A percentile compares a stretch with the other conserved stretches of the same genome.
Evolutionary conservation across 768 basidiomycete genomes (phyloP).

Genomic region (Chalciporus piperatus): DNA sequence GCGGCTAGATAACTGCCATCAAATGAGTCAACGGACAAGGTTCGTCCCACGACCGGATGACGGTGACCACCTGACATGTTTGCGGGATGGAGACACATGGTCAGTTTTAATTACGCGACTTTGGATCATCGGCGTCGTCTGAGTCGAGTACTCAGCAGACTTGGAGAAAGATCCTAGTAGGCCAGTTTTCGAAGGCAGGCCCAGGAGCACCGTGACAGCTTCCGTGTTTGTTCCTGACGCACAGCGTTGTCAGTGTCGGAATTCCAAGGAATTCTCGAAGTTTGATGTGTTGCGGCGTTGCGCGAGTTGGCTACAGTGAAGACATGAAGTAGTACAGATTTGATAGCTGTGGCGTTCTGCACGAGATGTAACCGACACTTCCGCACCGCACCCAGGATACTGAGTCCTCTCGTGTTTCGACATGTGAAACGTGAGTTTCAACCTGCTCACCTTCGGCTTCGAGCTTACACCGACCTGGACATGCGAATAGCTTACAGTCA

Average conservation of each 20-base stretch:
- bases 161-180: too few species aligned
- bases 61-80: not conserved
- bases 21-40: not conserved
- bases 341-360: not conserved
- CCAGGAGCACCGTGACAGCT: too few species aligned
- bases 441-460: not conserved
- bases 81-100: not conserved
- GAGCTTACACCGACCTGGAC: not conserved
- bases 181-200: too few species aligned
- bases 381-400: too few species aligned
- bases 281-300: too few species aligned
- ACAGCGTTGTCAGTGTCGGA: too few species aligned
- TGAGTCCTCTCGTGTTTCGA: too few species aligned
- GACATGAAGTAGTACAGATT: too few species aligned
- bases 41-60: not conserved
- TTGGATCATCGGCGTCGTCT: not conserved
- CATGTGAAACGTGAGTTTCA: too few species aligned
- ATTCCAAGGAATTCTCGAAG: not conserved
- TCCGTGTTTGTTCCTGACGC: too few species aligned
- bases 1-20: not conserved
- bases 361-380: not conserved
- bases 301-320: too few species aligned
- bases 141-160: too few species aligned
- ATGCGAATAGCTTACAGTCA: not conserved
- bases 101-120: not conserved